Conservation (phyloP, 2,329 filamentous ascomycete species). For the Pseudogymnoascus pannorum region DNA sequence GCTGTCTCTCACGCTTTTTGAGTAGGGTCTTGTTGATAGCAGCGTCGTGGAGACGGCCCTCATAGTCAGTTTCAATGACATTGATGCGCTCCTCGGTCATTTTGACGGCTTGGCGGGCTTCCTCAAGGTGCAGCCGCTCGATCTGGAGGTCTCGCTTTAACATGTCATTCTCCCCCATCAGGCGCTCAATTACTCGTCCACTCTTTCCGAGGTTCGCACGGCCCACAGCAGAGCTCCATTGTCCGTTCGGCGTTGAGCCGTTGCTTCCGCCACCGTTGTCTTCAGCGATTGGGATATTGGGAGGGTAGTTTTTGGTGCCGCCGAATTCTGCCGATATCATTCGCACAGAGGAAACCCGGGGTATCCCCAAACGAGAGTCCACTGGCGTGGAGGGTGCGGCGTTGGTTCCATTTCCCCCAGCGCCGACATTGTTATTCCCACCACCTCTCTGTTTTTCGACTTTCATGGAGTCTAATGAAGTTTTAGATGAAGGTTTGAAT, state of each 20-base stretch:
- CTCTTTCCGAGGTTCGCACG: conserved; percentile 67
- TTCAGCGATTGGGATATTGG: conserved; percentile 17
- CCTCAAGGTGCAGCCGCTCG: conserved; percentile 58
- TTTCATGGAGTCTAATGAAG: not conserved
- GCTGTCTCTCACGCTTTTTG: conserved; percentile 65
- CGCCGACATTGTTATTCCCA: not conserved
- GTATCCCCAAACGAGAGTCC: not conserved
- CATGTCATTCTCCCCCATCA: conserved; percentile 73
- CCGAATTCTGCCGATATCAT: conserved; percentile 28
- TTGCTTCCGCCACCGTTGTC: conserved; percentile 10
- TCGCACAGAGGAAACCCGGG: conserved; percentile 16
- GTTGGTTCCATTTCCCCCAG: not conserved
- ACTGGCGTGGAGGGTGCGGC: not conserved
- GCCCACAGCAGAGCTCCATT: conserved; percentile 61
- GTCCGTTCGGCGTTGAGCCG: conserved; percentile 11
- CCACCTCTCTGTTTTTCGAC: not conserved
- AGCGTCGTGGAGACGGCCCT: conserved; percentile 60
- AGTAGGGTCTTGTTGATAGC: conserved; percentile 65
- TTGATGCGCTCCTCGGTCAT: conserved; percentile 67
- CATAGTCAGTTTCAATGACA: conserved; percentile 59
- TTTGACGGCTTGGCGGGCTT: conserved; percentile 60
- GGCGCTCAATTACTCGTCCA: conserved; percentile 70
- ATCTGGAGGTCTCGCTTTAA: conserved; percentile 66
- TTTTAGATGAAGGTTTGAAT: not conserved
- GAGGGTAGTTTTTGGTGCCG: conserved; percentile 19